A percentile compares a stretch with the other conserved stretches of the same genome.
Evolutionary conservation across 257 asterid genomes (phyloP).

Genomic region (Leonotis leonurus): DNA sequence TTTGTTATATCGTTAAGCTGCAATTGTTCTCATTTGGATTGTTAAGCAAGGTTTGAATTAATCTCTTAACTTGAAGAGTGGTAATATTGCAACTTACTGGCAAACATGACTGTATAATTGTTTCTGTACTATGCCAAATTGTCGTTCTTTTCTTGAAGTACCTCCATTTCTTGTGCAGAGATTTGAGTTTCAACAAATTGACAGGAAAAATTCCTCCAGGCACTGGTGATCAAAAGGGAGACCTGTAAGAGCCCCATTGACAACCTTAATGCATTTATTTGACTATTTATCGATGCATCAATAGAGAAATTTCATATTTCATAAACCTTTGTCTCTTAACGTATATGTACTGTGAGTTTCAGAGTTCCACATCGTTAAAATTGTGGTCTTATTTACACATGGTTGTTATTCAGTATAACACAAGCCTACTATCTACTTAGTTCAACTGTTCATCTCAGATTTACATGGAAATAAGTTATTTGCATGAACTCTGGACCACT

Average conservation of each 20-base stretch:
- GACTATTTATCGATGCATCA: background rate
- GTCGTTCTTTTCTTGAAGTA: background rate
- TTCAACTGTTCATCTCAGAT: background rate
- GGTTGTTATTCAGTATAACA: background rate
- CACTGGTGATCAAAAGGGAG: conserved; percentile 4
- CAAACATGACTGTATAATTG: too few species aligned
- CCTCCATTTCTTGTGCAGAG: conserved; percentile 32
- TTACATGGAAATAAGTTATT: background rate
- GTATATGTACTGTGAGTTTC: background rate
- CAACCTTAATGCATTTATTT: background rate
- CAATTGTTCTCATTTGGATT: background rate
- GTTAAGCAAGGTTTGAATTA: background rate
- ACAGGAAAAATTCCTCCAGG: conserved; percentile 43
- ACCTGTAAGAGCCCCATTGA: conserved; percentile 33
- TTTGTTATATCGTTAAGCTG: background rate
- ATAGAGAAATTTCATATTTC: too few species aligned
- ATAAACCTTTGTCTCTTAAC: background rate
- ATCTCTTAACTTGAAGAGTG: background rate
- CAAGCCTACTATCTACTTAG: background rate
- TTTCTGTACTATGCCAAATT: background rate
- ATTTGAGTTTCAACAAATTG: conserved; percentile 58
- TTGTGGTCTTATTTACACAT: background rate
- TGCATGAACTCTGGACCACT: background rate
- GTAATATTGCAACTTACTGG: background rate
- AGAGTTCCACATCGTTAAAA: background rate